Conservation (phyloP, 2,329 filamentous ascomycete genomes). For the Alternaria incomplexa region DNA sequence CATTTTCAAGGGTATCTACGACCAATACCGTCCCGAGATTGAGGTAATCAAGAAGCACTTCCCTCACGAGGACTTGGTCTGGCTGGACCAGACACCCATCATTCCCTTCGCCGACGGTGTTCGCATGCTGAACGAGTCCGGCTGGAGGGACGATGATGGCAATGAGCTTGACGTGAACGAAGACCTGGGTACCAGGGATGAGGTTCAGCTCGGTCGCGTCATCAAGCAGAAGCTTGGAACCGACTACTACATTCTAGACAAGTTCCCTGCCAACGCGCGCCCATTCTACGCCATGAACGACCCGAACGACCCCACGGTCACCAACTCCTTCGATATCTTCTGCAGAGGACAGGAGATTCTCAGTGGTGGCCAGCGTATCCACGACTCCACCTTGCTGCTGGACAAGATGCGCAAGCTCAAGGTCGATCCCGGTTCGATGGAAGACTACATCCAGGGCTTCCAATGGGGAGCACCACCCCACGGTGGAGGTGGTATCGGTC, state of each 20-base stretch:
- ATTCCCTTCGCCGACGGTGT: constrained; percentile 82
- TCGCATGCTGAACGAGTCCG: constrained; percentile 78
- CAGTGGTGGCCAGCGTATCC: constrained; percentile 91
- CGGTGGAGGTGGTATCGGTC: constrained; percentile 85
- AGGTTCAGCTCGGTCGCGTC: constrained; percentile 82
- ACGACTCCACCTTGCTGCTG: constrained; percentile 75
- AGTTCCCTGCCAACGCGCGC: constrained; percentile 82
- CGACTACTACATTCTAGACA: constrained; percentile 94
- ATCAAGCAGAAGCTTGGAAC: constrained; percentile 86
- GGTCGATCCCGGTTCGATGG: constrained; percentile 81
- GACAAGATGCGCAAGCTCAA: constrained; percentile 78
- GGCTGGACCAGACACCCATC: constrained; percentile 83
- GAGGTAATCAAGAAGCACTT: constrained; percentile 82
- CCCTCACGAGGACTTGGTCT: constrained; percentile 84
- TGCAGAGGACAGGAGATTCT: constrained; percentile 91
- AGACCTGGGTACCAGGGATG: constrained; percentile 83
- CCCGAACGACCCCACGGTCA: constrained; percentile 71
- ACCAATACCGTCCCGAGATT: constrained; percentile 72
- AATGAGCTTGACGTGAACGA: constrained; percentile 73
- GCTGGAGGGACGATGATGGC: constrained; percentile 79
- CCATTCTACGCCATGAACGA: constrained; percentile 94
- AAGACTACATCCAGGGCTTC: constrained; percentile 88
- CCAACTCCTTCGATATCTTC: constrained; percentile 96
- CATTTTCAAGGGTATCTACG: constrained; percentile 76
- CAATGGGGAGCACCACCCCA: constrained; percentile 88